A percentile compares a stretch with the other conserved stretches of the same genome.
phyloP scores from a whole-genome alignment of 345 rosid species.

The Salix koriyanagi region DNA sequence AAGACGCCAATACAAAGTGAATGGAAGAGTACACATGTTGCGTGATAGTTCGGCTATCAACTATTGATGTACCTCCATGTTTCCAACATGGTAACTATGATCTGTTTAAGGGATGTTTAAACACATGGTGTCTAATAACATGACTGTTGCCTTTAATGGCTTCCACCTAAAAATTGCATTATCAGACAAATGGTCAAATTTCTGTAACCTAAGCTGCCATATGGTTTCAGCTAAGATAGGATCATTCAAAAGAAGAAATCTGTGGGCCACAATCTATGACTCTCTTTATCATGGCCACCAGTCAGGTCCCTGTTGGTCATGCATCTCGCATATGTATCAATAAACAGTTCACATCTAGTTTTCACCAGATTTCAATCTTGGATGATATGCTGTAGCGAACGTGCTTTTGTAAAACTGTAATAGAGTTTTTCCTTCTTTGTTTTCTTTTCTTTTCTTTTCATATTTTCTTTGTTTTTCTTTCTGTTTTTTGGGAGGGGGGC shows the following conservation, averaged over 20 bases:
- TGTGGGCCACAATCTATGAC: neutral
- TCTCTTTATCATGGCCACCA: neutral
- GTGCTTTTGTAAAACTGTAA: neutral
- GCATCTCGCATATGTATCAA: neutral
- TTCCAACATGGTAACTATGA: neutral
- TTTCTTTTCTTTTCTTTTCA: too few species aligned
- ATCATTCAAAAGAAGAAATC: neutral
- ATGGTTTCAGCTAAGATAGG: neutral
- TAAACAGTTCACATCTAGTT: neutral
- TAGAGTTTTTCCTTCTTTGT: neutral
- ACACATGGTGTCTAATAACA: neutral
- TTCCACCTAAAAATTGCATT: neutral
- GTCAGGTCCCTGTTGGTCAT: neutral
- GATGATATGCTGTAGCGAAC: neutral
- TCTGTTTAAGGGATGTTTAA: neutral
- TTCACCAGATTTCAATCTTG: neutral
- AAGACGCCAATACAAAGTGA: conserved; percentile 6
- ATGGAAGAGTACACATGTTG: neutral
- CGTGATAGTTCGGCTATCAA: conserved; percentile 5
- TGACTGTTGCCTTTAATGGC: neutral
- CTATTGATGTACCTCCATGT: neutral
- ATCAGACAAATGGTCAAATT: neutral
- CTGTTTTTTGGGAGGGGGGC: neutral
- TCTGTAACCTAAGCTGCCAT: neutral
- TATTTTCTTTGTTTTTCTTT: neutral